phyloP scores from a whole-genome alignment of 441 rosid species.

The Gossypium gossypioides region DNA sequence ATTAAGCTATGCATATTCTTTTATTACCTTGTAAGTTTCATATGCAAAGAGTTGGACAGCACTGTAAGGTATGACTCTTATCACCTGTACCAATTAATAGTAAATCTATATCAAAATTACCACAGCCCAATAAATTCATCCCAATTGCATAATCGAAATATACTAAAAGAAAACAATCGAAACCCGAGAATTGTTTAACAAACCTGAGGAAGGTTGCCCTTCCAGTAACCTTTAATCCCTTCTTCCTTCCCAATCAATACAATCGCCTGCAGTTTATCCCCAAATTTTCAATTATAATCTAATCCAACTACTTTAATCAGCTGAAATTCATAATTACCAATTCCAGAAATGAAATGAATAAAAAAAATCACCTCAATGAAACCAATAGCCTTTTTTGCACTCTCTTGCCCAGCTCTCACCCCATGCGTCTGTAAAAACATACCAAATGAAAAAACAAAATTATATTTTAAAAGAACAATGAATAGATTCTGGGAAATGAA shows the following conservation, averaged over 20 bases:
- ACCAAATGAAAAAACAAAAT: not conserved
- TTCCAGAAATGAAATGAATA: not conserved
- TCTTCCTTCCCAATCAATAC: not conserved
- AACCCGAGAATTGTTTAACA: not conserved
- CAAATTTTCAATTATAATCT: not conserved
- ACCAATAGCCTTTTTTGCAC: constrained; percentile 43
- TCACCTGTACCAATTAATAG: constrained; percentile 47
- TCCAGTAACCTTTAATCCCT: constrained; percentile 4
- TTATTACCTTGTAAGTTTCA: constrained; percentile 78
- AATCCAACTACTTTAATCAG: not conserved
- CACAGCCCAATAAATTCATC: constrained; percentile 9
- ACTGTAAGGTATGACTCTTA: constrained; percentile 80
- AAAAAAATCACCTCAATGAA: constrained; percentile 56
- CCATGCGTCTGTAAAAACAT: constrained; percentile 59
- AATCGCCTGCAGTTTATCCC: not conserved
- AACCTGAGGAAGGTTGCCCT: constrained; percentile 42
- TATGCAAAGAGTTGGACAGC: constrained; percentile 91
- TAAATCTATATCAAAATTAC: constrained; percentile 16
- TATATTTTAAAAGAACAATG: not conserved
- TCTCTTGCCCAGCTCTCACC: constrained; percentile 54
- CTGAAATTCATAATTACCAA: not conserved
- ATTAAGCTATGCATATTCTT: constrained; percentile 4
- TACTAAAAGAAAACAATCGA: not conserved
- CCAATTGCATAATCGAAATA: not conserved
- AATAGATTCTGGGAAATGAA: not conserved